Evolutionary conservation across 2,329 filamentous ascomycete genomes (phyloP).

Genomic region (Parasarocladium wereldwijsianum): DNA sequence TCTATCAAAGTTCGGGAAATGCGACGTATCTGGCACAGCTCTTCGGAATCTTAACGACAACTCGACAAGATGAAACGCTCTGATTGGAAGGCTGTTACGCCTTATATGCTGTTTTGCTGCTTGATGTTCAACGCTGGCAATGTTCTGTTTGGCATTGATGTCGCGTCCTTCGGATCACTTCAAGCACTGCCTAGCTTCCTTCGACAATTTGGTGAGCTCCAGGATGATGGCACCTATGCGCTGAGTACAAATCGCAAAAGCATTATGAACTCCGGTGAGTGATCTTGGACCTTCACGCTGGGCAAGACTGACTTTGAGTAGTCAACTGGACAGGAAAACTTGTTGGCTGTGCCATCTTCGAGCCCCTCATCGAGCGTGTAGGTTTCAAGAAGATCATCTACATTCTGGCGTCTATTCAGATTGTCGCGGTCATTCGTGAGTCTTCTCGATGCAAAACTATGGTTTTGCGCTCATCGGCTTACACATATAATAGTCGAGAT

Average conservation of each 20-base stretch:
- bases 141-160: conserved; percentile 5
- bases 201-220: neutral
- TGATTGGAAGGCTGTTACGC: too few relatives aligned
- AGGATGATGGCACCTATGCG: neutral
- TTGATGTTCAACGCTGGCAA: conserved; percentile 1
- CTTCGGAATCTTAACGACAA: too few relatives aligned
- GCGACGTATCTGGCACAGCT: too few relatives aligned
- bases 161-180: conserved; percentile 3
- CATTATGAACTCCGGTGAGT: conserved; percentile 5
- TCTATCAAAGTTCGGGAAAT: too few relatives aligned
- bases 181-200: conserved; percentile 4
- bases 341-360: conserved; percentile 2
- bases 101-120: conserved; percentile 4
- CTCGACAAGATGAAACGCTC: too few relatives aligned
- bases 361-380: conserved; percentile 2
- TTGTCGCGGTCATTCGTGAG: conserved; percentile 3
- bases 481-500: conserved; percentile 2
- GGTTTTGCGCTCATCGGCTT: neutral
- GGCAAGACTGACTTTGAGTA: too few relatives aligned
- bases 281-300: too few relatives aligned
- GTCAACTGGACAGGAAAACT: conserved; percentile 4
- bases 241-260: neutral
- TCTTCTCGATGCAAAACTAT: neutral
- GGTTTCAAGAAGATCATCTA: conserved; percentile 6
- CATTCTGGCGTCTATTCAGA: neutral